phyloP scores from a whole-genome alignment of 169 alveolate species.

The Plasmodium malariae region DNA sequence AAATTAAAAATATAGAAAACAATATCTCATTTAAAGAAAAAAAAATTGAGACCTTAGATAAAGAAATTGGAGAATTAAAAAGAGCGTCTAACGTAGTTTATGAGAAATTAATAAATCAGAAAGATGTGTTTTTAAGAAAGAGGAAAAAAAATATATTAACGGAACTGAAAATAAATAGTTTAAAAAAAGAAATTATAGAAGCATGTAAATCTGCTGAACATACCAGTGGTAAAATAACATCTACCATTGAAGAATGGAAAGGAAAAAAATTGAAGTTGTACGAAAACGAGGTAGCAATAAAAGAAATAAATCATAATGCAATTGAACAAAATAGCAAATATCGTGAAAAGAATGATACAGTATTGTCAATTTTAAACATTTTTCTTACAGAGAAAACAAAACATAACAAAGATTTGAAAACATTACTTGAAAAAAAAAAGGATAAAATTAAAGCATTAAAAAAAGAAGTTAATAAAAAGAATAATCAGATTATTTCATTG shows the following conservation, averaged over 20 bases:
- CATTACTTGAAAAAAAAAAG: conserved; percentile 22
- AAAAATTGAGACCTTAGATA: conserved; percentile 22
- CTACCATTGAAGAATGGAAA: conserved; percentile 16
- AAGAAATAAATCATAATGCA: conserved; percentile 16
- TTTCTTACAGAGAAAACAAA: conserved; percentile 45
- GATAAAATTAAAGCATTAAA: conserved; percentile 11
- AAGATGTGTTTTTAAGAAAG: conserved; percentile 47
- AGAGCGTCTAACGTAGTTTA: conserved; percentile 20
- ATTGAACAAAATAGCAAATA: neutral
- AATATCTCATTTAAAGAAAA: conserved; percentile 45
- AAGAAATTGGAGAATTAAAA: conserved; percentile 56
- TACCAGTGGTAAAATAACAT: conserved; percentile 17
- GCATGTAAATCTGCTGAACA: conserved; percentile 19
- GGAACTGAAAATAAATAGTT: conserved; percentile 49
- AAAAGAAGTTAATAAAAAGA: conserved; percentile 29
- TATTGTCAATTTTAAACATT: conserved; percentile 26
- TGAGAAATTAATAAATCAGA: conserved; percentile 63
- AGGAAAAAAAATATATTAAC: conserved; percentile 33
- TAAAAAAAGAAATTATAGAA: conserved; percentile 39
- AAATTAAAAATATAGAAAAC: conserved; percentile 64
- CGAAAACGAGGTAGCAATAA: conserved; percentile 30
- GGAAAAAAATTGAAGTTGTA: conserved; percentile 26
- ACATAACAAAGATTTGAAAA: conserved; percentile 30
- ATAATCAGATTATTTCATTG: neutral
- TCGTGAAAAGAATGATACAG: conserved; percentile 23